Percentiles rank a stretch among this genome's conserved stretches.
Conservation (phyloP, 495 filamentous ascomycete genomes). For the Penicillium diatomitis region DNA sequence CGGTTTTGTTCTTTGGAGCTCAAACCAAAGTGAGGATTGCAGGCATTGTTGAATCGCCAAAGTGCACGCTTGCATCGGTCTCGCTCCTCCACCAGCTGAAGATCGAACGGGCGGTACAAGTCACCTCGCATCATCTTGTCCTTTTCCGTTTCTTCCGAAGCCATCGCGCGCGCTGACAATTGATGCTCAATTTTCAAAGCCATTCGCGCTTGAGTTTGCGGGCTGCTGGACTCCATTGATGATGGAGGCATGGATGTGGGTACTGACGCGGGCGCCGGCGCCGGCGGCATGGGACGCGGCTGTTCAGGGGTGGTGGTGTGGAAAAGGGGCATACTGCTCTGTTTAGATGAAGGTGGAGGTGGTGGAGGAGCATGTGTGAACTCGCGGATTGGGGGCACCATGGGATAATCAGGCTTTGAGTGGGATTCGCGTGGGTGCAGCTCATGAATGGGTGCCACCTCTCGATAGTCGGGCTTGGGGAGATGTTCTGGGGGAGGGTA, state of each 20-base stretch:
- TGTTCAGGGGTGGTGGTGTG: conserved; percentile 22
- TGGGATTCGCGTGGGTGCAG: conserved; percentile 32
- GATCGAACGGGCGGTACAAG: conserved; percentile 67
- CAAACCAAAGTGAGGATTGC: conserved; percentile 66
- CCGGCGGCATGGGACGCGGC: conserved; percentile 24
- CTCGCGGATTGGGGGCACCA: conserved; percentile 37
- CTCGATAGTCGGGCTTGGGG: conserved; percentile 31
- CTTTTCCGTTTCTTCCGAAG: conserved; percentile 60
- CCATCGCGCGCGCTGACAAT: conserved; percentile 22
- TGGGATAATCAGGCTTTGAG: conserved; percentile 32
- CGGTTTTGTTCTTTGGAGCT: conserved; percentile 71
- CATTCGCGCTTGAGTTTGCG: conserved; percentile 38
- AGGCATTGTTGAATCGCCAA: conserved; percentile 83
- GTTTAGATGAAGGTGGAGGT: conserved; percentile 21
- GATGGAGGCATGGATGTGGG: conserved; percentile 15
- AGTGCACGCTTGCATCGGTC: conserved; percentile 77
- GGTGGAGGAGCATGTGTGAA: conserved; percentile 25
- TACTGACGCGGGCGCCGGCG: neutral
- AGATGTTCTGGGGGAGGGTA: conserved; percentile 30
- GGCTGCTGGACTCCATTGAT: conserved; percentile 32
- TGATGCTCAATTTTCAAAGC: conserved; percentile 39
- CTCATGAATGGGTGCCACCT: conserved; percentile 37
- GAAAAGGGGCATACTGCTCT: conserved; percentile 26
- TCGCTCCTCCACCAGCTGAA: conserved; percentile 74
- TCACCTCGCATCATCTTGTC: conserved; percentile 90